Base-by-base conservation (phyloP, 805 yeast species). In the Myxozyma neotropica region DNA sequence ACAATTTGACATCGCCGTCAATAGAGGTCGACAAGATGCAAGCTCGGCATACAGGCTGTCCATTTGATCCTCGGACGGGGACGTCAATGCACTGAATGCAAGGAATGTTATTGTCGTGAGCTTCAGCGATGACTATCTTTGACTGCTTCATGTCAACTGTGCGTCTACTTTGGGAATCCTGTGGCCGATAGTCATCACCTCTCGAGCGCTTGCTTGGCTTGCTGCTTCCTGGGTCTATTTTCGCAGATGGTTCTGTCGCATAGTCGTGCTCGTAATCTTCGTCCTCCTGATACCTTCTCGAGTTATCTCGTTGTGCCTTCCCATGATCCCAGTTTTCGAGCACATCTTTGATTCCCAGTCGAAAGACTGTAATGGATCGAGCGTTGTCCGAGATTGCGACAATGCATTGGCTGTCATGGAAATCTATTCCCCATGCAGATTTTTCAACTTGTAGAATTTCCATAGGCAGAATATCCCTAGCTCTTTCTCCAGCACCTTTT, bases 1-100 rank as follows among this genome's bases (percentile, higher is more conserved):
- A 74, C 65, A 72, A 64, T 54, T 67, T 64, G 44, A 71, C 68
- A 15, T 66, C 70, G 29, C 75, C 77, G 40, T 58, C 61, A 21
- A 61, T 58, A 1, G 61, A 53, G 5, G 63, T 50, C 21, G 59
- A 53, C 33, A 59, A n/a, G 3, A 61, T 45, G 38, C 63, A 48
- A n/a, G 60, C 46, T 21, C 39, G 60, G 10, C 24, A 51, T 4
- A 43, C n/a, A 27, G 17, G 17, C 19, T 26, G 48, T n/a, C 52
- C 42, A 29, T 23, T 10, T 6, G 26, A 15, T 29, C 13, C 21
- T 12, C 59, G 56, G 13, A 48, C 44, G 13, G 57, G 56, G 15
- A 61, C 23, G 19, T 61, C 64, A 12, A 49, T 38, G 23, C 59
- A 61, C 13, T 53, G 50, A 29, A 61, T 21, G 33, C 56, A 48